A percentile compares a stretch with the other conserved stretches of the same genome.
phyloP scores from a whole-genome alignment of 305 asterid species.

The Fraxinus xanthoxyloides region DNA sequence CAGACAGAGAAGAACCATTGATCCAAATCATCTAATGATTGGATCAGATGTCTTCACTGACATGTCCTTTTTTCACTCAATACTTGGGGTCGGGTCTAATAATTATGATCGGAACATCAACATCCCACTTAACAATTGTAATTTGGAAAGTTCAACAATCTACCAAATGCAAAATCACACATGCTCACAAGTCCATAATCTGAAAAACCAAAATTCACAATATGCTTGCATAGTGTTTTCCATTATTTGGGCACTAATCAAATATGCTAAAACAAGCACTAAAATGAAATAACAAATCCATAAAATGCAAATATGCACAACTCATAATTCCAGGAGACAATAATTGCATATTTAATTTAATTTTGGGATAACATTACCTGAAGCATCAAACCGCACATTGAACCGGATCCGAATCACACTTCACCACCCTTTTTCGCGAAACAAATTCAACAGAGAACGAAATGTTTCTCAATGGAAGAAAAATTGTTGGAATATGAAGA shows the following conservation, averaged over 20 bases:
- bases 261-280: not conserved
- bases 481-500: not conserved
- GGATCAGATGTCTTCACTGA: not conserved
- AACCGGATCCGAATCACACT: not conserved
- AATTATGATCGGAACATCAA: not conserved
- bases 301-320: not conserved
- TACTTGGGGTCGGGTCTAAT: not conserved
- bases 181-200: not conserved
- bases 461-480: not conserved
- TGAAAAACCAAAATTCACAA: not conserved
- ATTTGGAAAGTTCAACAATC: not conserved
- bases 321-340: not conserved
- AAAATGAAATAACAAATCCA: not conserved
- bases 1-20: not conserved
- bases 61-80: not conserved
- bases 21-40: not conserved
- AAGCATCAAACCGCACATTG: not conserved
- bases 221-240: not conserved
- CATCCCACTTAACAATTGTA: not conserved
- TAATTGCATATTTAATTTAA: not conserved
- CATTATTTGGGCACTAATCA: not conserved
- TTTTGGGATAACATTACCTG: not conserved
- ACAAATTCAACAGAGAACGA: not conserved
- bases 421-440: not conserved
- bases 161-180: not conserved